Conservation (phyloP, 1,139 yeast species). For the Taphrina wiesneri region DNA sequence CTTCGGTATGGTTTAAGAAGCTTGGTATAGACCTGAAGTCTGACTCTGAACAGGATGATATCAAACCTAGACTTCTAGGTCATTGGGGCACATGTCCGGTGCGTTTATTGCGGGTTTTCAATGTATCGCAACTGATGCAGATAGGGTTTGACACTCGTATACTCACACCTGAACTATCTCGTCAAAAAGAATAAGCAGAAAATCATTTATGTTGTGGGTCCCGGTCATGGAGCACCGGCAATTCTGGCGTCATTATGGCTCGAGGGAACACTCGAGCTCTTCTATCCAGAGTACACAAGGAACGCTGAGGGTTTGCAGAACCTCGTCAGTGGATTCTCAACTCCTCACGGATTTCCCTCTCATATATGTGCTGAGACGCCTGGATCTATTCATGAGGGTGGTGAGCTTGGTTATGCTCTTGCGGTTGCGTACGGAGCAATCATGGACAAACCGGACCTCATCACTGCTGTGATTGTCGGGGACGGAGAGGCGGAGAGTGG, state of each 20-base stretch:
- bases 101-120: not conserved
- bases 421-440: conserved; percentile 40
- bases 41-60: conserved; percentile 33
- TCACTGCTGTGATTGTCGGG: conserved; percentile 39
- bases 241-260: conserved; percentile 40
- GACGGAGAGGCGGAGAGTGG: conserved; percentile 42
- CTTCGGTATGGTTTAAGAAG: not conserved
- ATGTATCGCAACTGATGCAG: not conserved
- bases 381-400: conserved; percentile 41
- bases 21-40: not conserved
- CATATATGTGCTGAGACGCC: conserved; percentile 41
- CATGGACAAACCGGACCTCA: conserved; percentile 40
- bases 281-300: conserved; percentile 37
- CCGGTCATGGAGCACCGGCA: conserved; percentile 42
- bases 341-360: conserved; percentile 41
- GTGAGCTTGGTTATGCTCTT: conserved; percentile 41
- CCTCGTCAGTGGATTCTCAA: conserved; percentile 38
- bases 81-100: conserved; percentile 41
- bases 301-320: conserved; percentile 37
- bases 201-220: conserved; percentile 40
- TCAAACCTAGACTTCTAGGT: conserved; percentile 40
- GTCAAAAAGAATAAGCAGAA: conserved; percentile 38
- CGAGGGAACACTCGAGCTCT: conserved; percentile 39
- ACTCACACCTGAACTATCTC: conserved; percentile 39
- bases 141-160: conserved; percentile 39